Evolutionary conservation across 345 rosid species (phyloP).

Genomic region (Moricandia moricandioides): DNA sequence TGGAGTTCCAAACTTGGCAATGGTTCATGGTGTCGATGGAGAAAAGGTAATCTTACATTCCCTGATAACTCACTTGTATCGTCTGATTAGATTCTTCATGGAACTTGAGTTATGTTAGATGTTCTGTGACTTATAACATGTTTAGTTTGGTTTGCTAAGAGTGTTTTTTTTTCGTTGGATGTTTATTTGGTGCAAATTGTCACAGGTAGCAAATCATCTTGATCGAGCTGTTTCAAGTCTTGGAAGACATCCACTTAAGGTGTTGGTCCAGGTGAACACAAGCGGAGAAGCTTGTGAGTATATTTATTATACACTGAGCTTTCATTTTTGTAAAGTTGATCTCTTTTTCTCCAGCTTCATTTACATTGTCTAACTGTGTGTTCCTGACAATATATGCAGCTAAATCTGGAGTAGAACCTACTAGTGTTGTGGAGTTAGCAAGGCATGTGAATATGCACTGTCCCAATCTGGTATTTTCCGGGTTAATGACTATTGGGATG

Average conservation of each 20-base stretch:
- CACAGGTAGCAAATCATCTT: conserved; percentile 73
- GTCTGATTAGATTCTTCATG: not conserved
- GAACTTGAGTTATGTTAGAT: not conserved
- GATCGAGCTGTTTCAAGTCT: conserved; percentile 68
- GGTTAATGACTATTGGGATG: conserved; percentile 95
- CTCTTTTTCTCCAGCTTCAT: not conserved
- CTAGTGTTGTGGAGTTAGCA: conserved; percentile 65
- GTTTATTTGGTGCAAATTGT: not conserved
- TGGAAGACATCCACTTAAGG: conserved; percentile 78
- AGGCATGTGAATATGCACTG: conserved; percentile 62
- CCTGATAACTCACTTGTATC: not conserved
- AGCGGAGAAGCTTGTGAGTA: conserved; percentile 90
- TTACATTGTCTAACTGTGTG: conserved; percentile 16
- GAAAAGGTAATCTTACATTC: conserved; percentile 53
- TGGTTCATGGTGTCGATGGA: conserved; percentile 74
- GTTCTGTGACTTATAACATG: not conserved
- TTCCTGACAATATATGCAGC: conserved; percentile 50
- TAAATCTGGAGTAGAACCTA: conserved; percentile 81
- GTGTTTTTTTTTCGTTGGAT: not conserved
- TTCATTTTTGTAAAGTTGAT: not conserved
- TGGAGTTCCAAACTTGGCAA: conserved; percentile 76
- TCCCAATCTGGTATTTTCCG: conserved; percentile 73
- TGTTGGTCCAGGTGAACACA: conserved; percentile 90
- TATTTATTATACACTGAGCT: not conserved
- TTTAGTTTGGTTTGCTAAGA: not conserved